Evolutionary conservation across 805 yeast genomes (phyloP).

Genomic region (Ogataea zsoltii): DNA sequence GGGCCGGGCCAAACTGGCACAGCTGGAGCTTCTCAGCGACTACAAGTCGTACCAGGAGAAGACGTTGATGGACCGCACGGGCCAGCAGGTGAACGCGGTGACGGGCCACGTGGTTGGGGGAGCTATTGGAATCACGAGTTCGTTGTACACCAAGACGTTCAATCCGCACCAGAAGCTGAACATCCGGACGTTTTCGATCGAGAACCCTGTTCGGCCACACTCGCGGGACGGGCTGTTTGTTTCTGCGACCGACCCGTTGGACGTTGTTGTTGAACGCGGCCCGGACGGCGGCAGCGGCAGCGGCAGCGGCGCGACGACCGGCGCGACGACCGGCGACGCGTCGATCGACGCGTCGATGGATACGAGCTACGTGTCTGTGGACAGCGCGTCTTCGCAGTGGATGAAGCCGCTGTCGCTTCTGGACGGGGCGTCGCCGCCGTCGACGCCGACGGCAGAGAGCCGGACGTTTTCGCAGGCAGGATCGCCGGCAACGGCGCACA

Average conservation of each 20-base stretch:
- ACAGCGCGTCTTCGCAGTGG: constrained; percentile 19
- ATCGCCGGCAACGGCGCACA: constrained; percentile 1
- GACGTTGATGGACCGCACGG: constrained; percentile 36
- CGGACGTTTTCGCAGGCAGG: background rate
- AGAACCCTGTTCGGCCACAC: constrained; percentile 38
- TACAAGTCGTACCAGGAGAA: constrained; percentile 39
- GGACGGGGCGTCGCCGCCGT: no score
- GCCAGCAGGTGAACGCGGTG: constrained; percentile 22
- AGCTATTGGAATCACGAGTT: constrained; percentile 31
- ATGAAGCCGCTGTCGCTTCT: constrained; percentile 24
- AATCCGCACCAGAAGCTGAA: constrained; percentile 33
- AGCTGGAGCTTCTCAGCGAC: constrained; percentile 38
- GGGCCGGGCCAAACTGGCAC: constrained; percentile 40
- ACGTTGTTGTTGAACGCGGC: constrained; percentile 18
- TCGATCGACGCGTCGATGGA: background rate
- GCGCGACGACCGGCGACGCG: background rate
- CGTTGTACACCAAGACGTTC: constrained; percentile 34
- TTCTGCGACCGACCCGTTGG: constrained; percentile 32
- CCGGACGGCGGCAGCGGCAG: no score
- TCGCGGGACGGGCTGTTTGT: constrained; percentile 35
- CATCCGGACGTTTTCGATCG: constrained; percentile 28
- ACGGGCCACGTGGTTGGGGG: constrained; percentile 31
- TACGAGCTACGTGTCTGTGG: constrained; percentile 1
- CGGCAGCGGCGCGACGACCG: no score
- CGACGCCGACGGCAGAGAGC: background rate